phyloP scores from a whole-genome alignment of 2,329 filamentous ascomycete genomes.

The Cladosporium sp. region DNA sequence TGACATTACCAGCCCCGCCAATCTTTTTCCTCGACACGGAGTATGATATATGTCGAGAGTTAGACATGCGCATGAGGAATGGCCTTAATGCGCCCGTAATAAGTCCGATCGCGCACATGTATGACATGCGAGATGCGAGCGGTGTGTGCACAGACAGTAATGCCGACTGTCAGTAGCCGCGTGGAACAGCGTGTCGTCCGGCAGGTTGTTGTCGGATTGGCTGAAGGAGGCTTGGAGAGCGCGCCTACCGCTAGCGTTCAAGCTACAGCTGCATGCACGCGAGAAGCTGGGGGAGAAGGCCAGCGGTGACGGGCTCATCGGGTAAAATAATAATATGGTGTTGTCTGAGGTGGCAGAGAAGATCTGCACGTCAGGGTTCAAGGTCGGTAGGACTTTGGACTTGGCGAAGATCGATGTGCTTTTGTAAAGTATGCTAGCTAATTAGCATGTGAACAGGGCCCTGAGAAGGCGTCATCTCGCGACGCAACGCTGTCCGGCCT shows the following conservation, averaged over 20 bases:
- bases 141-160: constrained; percentile 13
- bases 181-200: constrained; percentile 16
- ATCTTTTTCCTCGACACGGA: neutral
- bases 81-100: constrained; percentile 9
- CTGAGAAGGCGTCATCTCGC: constrained; percentile 15
- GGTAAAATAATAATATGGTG: constrained; percentile 7
- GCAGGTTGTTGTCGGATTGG: constrained; percentile 6
- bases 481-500: neutral
- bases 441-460: constrained; percentile 10
- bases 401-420: neutral
- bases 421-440: neutral
- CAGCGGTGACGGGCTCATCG: constrained; percentile 8
- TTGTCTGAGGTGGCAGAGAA: neutral
- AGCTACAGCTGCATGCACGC: constrained; percentile 11
- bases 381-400: neutral
- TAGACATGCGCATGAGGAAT: neutral
- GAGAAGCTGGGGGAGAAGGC: constrained; percentile 5
- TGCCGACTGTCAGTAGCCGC: constrained; percentile 17
- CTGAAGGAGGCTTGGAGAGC: constrained; percentile 1
- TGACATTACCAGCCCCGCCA: constrained; percentile 16
- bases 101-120: constrained; percentile 12
- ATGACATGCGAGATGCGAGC: constrained; percentile 14
- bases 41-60: constrained; percentile 1
- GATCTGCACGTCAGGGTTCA: constrained; percentile 8
- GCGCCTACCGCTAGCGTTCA: constrained; percentile 12